Percentiles rank a stretch among this genome's conserved stretches.
Conservation (phyloP, 352 stramenopile genomes). For the Pythium pyrilobum region DNA sequence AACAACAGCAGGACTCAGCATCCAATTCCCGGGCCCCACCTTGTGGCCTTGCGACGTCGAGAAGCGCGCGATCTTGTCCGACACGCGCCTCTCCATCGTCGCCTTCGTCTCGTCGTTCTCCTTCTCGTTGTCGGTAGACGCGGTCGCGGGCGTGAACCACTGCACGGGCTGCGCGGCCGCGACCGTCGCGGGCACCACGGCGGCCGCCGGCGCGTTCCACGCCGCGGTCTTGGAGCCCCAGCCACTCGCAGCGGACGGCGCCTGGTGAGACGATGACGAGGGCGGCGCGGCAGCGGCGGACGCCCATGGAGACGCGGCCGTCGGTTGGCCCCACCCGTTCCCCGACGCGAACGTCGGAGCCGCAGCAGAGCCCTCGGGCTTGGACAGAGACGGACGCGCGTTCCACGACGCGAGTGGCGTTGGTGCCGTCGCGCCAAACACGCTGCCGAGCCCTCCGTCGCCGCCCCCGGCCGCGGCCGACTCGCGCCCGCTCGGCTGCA, state of each 20-base stretch:
- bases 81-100: not conserved
- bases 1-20: not conserved
- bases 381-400: not conserved
- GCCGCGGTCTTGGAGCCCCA: slow-evolving; percentile 20
- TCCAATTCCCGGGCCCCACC: slow-evolving; percentile 18
- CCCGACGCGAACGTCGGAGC: not conserved
- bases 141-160: slow-evolving; percentile 14
- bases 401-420: not conserved
- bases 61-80: slow-evolving; percentile 29
- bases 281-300: not conserved
- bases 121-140: not conserved
- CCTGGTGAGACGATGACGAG: not conserved
- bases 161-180: slow-evolving; percentile 4
- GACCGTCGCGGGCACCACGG: not conserved
- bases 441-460: not conserved
- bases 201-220: slow-evolving; percentile 17
- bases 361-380: too few relatives aligned
- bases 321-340: not conserved
- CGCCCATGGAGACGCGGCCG: slow-evolving; percentile 3
- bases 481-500: slow-evolving; percentile 19
- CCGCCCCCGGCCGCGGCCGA: too few relatives aligned
- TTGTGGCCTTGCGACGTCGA: slow-evolving; percentile 71
- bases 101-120: not conserved
- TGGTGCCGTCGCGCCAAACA: slow-evolving; percentile 29
- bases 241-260: not conserved